Base-by-base conservation (phyloP, 2,329 filamentous ascomycete species). In the Lecanosticta acicola region DNA sequence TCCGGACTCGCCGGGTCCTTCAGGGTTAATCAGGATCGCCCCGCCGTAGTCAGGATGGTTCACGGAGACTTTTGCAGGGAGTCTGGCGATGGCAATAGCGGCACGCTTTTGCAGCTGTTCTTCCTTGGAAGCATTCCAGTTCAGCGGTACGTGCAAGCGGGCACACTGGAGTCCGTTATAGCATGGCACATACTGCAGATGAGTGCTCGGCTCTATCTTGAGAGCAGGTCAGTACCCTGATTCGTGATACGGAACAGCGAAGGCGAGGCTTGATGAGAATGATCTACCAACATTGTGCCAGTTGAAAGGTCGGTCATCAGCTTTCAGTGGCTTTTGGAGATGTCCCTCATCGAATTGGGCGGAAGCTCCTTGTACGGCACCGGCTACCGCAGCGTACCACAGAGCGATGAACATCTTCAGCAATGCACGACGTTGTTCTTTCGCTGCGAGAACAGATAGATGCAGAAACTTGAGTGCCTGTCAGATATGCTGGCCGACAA, bases 81-180 rank as follows among this genome's bases (percentile, higher is more conserved):
- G 61, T 20, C 68, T 69, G n/a, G 70, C 65, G 8, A 77, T 59
- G 3, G 73, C 73, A 19, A 77, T 11, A 29, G 24, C 24, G 11
- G 52, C 2, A 63, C 63, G 16, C 73, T 62, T 48, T 34, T 64
- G 32, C 29, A 51, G 16, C 62, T 54, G 32, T 69, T 62, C 0
- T 58, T 55, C 3, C 60, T 59, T 70, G 74, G 40, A 56, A 7
- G 24, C 5, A 11, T 29, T 29, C 24, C 24, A 60, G 46, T 68
- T 71, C 58, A 77, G 67, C 0, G 74, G 75, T 0, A 77, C 66
- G 37, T 70, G 61, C 3, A 78, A 59, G 4, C 70, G 65, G n/a
- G 74, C 71, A 49, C 75, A 77, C 51, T 73, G 65, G 43, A 71
- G 71, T 2, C 47, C 48, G 1, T 65, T 69, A 45, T 69, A 74